Conservation (phyloP, 148 eudicot species). For the Limonium bicolor region DNA sequence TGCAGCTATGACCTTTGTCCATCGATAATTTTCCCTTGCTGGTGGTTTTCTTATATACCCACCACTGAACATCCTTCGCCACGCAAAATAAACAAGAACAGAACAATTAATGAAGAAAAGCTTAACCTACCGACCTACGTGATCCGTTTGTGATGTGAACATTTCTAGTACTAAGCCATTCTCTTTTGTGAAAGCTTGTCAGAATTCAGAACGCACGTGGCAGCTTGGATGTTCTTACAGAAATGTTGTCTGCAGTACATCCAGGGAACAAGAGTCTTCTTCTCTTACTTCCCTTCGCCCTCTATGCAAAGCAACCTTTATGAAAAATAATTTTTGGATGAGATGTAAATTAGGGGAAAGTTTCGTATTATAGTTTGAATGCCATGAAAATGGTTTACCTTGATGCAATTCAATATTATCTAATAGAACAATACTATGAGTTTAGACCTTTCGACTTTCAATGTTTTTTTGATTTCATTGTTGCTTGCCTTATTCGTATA, state of each 20-base stretch:
- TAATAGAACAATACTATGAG: background rate
- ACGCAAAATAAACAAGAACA: too few relatives aligned
- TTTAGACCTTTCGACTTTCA: background rate
- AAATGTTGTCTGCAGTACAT: constrained; percentile 61
- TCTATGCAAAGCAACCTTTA: background rate
- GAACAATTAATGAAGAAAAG: too few relatives aligned
- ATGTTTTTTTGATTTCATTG: background rate
- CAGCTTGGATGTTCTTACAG: constrained; percentile 59
- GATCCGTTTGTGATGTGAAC: background rate
- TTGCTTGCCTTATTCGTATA: background rate
- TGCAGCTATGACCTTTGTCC: background rate
- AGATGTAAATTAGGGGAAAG: background rate
- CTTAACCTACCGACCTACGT: too few relatives aligned
- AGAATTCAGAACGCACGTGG: constrained; percentile 67
- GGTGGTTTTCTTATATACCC: background rate
- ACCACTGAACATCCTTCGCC: too few relatives aligned
- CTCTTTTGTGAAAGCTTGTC: constrained; percentile 24
- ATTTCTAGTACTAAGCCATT: background rate
- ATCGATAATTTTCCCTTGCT: background rate
- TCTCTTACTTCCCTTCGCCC: constrained; percentile 1
- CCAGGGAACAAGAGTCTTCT: constrained; percentile 54
- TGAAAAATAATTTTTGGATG: background rate
- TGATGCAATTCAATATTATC: background rate
- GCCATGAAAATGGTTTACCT: background rate
- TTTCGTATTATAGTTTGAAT: background rate